Percentiles rank a stretch among this genome's conserved stretches.
Conservation (phyloP, 805 yeast genomes). For the Starmera dryadoides region DNA sequence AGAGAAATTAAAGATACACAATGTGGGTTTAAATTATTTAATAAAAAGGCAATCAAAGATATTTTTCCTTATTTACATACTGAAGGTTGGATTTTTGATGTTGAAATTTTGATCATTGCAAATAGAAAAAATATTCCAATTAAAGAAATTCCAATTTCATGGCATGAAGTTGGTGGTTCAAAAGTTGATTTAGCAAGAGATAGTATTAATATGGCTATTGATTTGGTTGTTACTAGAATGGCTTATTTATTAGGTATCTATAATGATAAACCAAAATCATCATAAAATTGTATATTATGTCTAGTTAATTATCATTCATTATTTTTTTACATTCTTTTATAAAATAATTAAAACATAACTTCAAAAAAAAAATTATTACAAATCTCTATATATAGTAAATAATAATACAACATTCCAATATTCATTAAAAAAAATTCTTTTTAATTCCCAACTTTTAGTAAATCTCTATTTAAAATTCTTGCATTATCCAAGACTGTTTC, state of each 20-base stretch:
- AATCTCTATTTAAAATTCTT: constrained; percentile 28
- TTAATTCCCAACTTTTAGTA: constrained; percentile 9
- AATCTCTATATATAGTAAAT: background rate
- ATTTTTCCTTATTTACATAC: constrained; percentile 92
- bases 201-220: constrained; percentile 88
- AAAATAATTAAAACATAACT: too few species aligned
- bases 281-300: too few species aligned
- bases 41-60: constrained; percentile 50
- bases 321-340: too few species aligned
- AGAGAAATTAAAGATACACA: constrained; percentile 87
- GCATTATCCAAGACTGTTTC: constrained; percentile 56
- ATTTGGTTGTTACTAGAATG: constrained; percentile 80
- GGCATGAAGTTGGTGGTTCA: constrained; percentile 97
- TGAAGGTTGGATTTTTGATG: constrained; percentile 98
- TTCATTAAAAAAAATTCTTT: background rate
- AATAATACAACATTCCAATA: background rate
- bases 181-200: constrained; percentile 90
- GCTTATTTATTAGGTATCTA: constrained; percentile 86
- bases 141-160: constrained; percentile 77
- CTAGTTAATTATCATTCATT: too few species aligned
- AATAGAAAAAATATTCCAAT: constrained; percentile 60
- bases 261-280: constrained; percentile 24
- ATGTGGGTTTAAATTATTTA: constrained; percentile 94
- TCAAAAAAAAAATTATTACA: too few species aligned
- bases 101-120: constrained; percentile 81